These are phyloP conservation scores for Lupinus albus DNA, from an alignment of 306 rosid genomes.

Conservation along the genomic window DNA sequence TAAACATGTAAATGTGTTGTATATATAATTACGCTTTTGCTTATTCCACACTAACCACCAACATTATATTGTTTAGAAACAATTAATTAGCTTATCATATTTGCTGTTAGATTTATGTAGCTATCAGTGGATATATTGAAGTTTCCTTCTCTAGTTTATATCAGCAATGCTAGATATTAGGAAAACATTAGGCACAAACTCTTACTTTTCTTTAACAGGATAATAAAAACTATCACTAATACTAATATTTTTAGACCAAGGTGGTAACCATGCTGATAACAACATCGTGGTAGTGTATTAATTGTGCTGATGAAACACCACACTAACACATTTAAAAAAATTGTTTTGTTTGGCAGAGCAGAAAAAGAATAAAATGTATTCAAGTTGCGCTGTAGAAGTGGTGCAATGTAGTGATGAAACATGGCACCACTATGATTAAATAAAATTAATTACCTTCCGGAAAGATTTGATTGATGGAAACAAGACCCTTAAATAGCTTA, in stretches of 20 bases:
- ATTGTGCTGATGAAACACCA: constrained; percentile 39
- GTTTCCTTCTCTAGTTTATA: constrained; percentile 41
- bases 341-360: constrained; percentile 40
- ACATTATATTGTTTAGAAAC: constrained; percentile 37
- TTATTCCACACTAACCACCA: constrained; percentile 36
- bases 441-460: constrained; percentile 22
- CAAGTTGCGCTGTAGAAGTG: constrained; percentile 17
- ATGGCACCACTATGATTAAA: constrained; percentile 21
- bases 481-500: constrained; percentile 11
- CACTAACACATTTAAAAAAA: constrained; percentile 9
- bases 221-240: constrained; percentile 48
- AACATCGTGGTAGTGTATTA: constrained; percentile 32
- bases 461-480: constrained; percentile 29
- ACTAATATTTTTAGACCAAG: constrained; percentile 30
- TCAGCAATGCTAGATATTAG: constrained; percentile 53
- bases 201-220: constrained; percentile 38
- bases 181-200: constrained; percentile 42
- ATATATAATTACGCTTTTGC: constrained; percentile 20
- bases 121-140: constrained; percentile 40
- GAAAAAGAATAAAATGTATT: constrained; percentile 21
- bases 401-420: constrained; percentile 42
- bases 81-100: constrained; percentile 27
- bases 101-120: constrained; percentile 45
- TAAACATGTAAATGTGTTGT: too few species aligned
- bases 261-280: constrained; percentile 30